A percentile compares a stretch with the other conserved stretches of the same genome.
Conservation (phyloP, 495 filamentous ascomycete genomes). For the Rostrohypoxylon terebratum region DNA sequence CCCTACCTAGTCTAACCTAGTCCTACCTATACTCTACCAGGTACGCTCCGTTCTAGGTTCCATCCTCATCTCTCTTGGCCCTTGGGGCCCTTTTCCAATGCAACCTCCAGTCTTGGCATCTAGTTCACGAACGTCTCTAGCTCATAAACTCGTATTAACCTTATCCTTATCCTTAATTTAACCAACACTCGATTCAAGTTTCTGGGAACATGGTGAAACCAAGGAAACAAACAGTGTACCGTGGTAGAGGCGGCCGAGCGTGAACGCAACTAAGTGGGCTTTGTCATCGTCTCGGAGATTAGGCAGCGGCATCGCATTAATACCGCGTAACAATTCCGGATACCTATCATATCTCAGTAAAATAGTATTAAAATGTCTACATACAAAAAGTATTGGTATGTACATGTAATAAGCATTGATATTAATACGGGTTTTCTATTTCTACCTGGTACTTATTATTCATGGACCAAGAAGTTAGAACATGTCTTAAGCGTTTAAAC, state of each 20-base stretch:
- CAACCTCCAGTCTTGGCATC: slow-evolving; percentile 36
- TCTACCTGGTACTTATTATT: background rate
- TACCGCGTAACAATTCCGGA: slow-evolving; percentile 12
- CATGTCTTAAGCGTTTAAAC: background rate
- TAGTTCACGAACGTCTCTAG: slow-evolving; percentile 26
- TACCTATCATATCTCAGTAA: slow-evolving; percentile 6
- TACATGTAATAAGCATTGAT: slow-evolving; percentile 8
- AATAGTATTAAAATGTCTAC: background rate
- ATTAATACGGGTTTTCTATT: background rate
- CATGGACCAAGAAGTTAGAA: background rate
- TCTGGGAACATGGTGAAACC: background rate
- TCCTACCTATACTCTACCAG: too few species aligned
- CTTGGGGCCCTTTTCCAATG: background rate
- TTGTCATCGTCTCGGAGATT: slow-evolving; percentile 19
- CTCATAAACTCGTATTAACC: slow-evolving; percentile 16
- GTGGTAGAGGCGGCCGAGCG: background rate
- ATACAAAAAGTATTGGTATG: slow-evolving; percentile 3
- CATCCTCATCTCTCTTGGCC: slow-evolving; percentile 20
- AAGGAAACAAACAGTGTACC: slow-evolving; percentile 5
- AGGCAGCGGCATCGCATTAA: background rate
- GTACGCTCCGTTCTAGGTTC: slow-evolving; percentile 16
- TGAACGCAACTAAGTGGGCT: background rate
- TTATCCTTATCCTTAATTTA: slow-evolving; percentile 11
- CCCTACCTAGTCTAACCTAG: too few species aligned
- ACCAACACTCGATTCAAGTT: background rate